Base-by-base conservation (phyloP, 2,329 filamentous ascomycete species). In the Aphanoascus verrucosus region DNA sequence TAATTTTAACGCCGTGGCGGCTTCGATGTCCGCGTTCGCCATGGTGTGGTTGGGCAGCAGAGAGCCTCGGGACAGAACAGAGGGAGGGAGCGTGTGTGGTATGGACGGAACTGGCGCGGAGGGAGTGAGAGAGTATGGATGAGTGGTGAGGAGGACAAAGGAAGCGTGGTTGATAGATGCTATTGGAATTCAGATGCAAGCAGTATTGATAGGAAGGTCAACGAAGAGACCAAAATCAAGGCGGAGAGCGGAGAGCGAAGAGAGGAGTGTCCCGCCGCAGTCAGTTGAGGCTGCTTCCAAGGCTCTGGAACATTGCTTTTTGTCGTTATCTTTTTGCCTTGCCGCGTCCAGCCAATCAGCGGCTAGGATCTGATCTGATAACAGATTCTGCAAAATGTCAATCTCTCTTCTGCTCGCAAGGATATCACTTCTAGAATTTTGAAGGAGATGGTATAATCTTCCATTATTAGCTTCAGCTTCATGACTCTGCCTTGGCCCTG, bases 1-100 rank as follows among this genome's bases (percentile, higher is more conserved):
- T 70, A 94, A 85, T 76, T 98, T 98, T 62, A 94, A 76, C 66
- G 84, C 85, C 61, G 83, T 79, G 50, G 91, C 91, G 69, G 86
- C 82, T 68, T 86, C 83, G 63, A 67, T 61, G 50, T 72, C 70
- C 50, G 70, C 57, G 50, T 70, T 67, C 59, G 69, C 69, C 69
- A 73, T 73, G 46, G 38, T 28, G 34, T 35, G 17, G 23, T 11
- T 23, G 15, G 15, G 35, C n/a, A 17, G 35, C 20, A n/a, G 45
- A 32, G 34, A 28, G 23, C 23, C 23, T 28, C 23, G 23, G 23
- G 7, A 28, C n/a, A n/a, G n/a, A n/a, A n/a, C n/a, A n/a, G n/a
- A n/a, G n/a, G n/a, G 23, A 28, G 23, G 23, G 23, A 28, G 23
- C 23, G n/a, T n/a, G n/a, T n/a, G n/a, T n/a, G 23, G 23, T 28